Percentiles rank a stretch among this genome's conserved stretches.
phyloP scores from a whole-genome alignment of 345 rosid genomes.

The Citrus sinensis region DNA sequence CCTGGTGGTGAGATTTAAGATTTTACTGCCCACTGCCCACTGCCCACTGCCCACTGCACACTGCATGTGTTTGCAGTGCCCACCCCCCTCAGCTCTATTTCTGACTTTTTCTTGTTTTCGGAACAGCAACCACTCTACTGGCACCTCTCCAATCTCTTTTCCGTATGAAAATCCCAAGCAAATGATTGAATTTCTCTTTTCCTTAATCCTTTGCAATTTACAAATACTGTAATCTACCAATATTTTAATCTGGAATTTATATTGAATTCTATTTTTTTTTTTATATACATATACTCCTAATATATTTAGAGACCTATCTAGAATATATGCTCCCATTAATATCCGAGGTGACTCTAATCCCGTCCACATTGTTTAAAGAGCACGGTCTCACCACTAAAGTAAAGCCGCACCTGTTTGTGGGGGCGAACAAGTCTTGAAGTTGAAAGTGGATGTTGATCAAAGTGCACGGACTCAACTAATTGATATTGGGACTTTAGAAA shows the following conservation, averaged over 20 bases:
- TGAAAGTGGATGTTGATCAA: not conserved
- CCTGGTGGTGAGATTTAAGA: not conserved
- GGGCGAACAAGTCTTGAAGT: not conserved
- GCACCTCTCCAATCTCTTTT: not conserved
- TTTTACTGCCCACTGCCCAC: not conserved
- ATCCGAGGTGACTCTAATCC: no score
- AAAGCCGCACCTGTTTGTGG: no score
- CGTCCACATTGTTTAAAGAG: no score
- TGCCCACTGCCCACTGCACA: no score
- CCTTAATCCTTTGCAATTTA: no score
- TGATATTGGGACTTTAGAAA: not conserved
- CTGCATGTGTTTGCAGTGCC: constrained; percentile 6
- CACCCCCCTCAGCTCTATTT: not conserved
- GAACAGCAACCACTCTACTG: not conserved
- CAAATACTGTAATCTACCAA: no score
- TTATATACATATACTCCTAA: no score
- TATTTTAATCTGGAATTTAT: no score
- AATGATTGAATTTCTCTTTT: no score
- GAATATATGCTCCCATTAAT: no score
- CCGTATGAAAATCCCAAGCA: not conserved
- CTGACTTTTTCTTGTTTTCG: not conserved
- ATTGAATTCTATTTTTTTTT: no score
- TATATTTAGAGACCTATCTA: no score
- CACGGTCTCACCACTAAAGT: not conserved
- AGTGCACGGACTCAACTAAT: not conserved